Evolutionary conservation across 768 basidiomycete species (phyloP).

Genomic region (Tubosaeta sp.): DNA sequence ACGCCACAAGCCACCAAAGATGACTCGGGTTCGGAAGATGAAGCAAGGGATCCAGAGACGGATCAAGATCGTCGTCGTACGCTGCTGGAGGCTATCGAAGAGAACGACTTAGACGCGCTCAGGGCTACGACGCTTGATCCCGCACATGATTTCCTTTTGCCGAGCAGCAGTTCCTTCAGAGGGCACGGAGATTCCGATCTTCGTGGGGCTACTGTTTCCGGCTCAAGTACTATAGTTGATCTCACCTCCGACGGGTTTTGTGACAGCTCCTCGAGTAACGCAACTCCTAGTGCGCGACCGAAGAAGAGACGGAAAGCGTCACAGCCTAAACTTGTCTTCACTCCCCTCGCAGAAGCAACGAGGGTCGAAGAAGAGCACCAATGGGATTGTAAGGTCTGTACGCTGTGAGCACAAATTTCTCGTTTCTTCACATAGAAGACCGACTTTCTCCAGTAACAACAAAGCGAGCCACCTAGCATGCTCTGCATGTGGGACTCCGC

Average conservation of each 20-base stretch:
- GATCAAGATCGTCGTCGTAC: slow-evolving; percentile 48
- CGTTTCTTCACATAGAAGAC: neutral
- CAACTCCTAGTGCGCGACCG: slow-evolving; percentile 1
- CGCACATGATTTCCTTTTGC: slow-evolving; percentile 49
- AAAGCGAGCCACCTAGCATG: slow-evolving; percentile 53
- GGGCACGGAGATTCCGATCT: slow-evolving; percentile 1
- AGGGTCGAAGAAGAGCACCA: slow-evolving; percentile 35
- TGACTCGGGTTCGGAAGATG: slow-evolving; percentile 35
- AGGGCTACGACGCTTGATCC: slow-evolving; percentile 43
- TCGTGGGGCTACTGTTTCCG: neutral
- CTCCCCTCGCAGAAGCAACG: neutral
- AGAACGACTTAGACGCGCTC: slow-evolving; percentile 41
- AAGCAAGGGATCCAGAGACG: slow-evolving; percentile 43
- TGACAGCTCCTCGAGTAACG: neutral
- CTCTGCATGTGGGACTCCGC: slow-evolving; percentile 54
- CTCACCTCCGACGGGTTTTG: neutral
- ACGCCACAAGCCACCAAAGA: slow-evolving; percentile 18
- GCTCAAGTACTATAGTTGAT: neutral
- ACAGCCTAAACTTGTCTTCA: slow-evolving; percentile 14
- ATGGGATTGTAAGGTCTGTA: slow-evolving; percentile 62
- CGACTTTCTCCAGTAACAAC: slow-evolving; percentile 43
- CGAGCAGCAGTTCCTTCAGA: slow-evolving; percentile 6
- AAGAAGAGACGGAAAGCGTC: slow-evolving; percentile 19
- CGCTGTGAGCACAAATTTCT: slow-evolving; percentile 45
- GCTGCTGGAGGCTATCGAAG: slow-evolving; percentile 45